Percentiles rank a stretch among this genome's conserved stretches.
These are phyloP conservation scores for Ophiognomonia clavigignenti-juglandacearum DNA, from an alignment of 2,329 filamentous ascomycete genomes.

Conservation along the genomic window DNA sequence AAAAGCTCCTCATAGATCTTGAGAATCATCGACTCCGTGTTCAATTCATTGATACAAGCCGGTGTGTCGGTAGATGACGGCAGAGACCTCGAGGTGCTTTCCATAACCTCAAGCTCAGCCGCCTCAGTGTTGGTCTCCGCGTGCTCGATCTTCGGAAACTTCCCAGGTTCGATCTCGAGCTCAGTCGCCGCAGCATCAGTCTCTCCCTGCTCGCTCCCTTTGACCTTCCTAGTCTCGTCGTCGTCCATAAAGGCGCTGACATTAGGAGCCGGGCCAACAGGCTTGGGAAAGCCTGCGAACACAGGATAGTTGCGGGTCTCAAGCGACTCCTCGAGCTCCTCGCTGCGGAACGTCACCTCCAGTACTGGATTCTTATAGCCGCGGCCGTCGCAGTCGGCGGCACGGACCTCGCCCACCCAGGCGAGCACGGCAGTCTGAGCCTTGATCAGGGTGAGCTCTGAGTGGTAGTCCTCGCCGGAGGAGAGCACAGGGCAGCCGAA, in stretches of 20 bases:
- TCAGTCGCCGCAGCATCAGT: too few relatives aligned
- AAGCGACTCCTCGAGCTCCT: constrained; percentile 24
- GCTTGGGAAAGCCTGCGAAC: background rate
- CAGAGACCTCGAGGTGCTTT: too few relatives aligned
- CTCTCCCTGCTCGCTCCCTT: too few relatives aligned
- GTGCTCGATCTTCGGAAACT: too few relatives aligned
- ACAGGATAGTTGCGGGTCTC: background rate
- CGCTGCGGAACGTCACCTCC: constrained; percentile 21
- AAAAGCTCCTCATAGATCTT: too few relatives aligned
- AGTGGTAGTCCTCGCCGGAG: constrained; percentile 54
- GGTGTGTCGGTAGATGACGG: too few relatives aligned
- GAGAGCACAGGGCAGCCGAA: constrained; percentile 65
- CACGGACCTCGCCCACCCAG: constrained; percentile 57
- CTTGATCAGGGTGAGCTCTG: constrained; percentile 58
- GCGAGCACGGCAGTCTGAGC: constrained; percentile 49
- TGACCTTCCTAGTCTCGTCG: too few relatives aligned
- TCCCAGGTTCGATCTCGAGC: too few relatives aligned
- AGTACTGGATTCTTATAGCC: constrained; percentile 37
- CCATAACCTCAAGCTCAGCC: too few relatives aligned
- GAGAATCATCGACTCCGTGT: too few relatives aligned
- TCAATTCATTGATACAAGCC: too few relatives aligned
- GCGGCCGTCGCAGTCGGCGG: constrained; percentile 22
- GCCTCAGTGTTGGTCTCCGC: too few relatives aligned
- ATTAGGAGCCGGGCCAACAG: background rate
- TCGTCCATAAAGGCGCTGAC: background rate